phyloP scores from a whole-genome alignment of 2,329 filamentous ascomycete genomes.

The Penicillium janthinellum region DNA sequence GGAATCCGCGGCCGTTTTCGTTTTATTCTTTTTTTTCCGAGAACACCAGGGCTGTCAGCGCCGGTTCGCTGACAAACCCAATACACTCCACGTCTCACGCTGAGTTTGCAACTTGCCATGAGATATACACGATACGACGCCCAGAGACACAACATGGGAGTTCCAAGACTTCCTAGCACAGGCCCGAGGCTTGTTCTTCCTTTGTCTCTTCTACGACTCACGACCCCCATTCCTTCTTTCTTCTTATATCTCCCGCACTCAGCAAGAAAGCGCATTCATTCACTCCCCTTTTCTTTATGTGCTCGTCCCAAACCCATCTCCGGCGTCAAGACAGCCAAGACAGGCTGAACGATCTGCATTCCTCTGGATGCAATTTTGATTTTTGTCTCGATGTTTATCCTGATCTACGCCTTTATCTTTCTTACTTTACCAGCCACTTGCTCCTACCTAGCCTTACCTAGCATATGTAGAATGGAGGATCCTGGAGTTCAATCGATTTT shows the following conservation, averaged over 20 bases:
- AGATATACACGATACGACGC: conserved; percentile 3
- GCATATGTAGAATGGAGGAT: conserved; percentile 19
- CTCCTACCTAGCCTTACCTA: not conserved
- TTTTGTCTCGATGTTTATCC: not conserved
- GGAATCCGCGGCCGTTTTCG: not conserved
- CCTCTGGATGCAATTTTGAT: not conserved
- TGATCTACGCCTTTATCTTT: not conserved
- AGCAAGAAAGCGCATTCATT: not conserved
- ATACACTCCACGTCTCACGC: not conserved
- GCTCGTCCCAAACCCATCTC: not conserved
- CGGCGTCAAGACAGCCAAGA: conserved; percentile 10
- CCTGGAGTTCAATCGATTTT: conserved; percentile 13
- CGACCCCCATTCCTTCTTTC: too few species aligned
- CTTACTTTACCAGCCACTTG: conserved; percentile 1
- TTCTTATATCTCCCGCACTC: too few species aligned
- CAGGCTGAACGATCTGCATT: conserved; percentile 7
- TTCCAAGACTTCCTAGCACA: not conserved
- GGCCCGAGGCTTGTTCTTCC: not conserved
- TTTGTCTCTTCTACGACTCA: not conserved
- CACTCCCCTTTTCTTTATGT: not conserved
- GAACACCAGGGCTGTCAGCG: conserved; percentile 9
- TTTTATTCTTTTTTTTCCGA: not conserved
- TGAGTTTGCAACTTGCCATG: not conserved
- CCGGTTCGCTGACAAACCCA: conserved; percentile 17
- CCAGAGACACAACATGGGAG: not conserved